Evolutionary conservation across 148 eudicot species (phyloP).

Genomic region (Limonium bicolor): DNA sequence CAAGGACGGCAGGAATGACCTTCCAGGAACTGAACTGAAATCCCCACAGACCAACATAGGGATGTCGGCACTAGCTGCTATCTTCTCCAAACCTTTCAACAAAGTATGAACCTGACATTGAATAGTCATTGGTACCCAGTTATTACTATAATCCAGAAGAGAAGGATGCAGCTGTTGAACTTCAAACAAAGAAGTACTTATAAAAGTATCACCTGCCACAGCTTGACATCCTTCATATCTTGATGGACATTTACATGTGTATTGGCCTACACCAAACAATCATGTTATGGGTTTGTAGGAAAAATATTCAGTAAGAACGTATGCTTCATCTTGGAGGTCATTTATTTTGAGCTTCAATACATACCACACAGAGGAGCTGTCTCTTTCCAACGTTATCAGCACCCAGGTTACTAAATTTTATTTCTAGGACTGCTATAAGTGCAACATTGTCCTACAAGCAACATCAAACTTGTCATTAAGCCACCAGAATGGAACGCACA

Average conservation of each 20-base stretch:
- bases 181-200: neutral
- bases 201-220: conserved; percentile 66
- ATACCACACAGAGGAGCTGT: conserved; percentile 98
- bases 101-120: conserved; percentile 74
- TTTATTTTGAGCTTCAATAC: too few species aligned
- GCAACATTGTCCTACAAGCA: conserved; percentile 81
- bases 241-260: conserved; percentile 90
- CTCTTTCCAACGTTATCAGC: conserved; percentile 83
- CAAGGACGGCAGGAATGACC: conserved; percentile 23
- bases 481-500: neutral
- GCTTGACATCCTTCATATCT: conserved; percentile 88
- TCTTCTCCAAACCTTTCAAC: conserved; percentile 91
- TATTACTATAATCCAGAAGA: neutral
- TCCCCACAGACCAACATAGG: conserved; percentile 98
- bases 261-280: conserved; percentile 57
- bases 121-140: neutral
- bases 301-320: too few species aligned
- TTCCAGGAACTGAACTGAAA: conserved; percentile 88
- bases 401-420: conserved; percentile 77
- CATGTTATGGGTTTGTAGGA: too few species aligned
- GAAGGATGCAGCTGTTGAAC: neutral
- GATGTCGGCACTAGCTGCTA: conserved; percentile 92
- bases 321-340: too few species aligned
- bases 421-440: conserved; percentile 81
- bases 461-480: neutral